Evolutionary conservation across 169 alveolate genomes (phyloP).

Genomic region (Theileria orientalis): DNA sequence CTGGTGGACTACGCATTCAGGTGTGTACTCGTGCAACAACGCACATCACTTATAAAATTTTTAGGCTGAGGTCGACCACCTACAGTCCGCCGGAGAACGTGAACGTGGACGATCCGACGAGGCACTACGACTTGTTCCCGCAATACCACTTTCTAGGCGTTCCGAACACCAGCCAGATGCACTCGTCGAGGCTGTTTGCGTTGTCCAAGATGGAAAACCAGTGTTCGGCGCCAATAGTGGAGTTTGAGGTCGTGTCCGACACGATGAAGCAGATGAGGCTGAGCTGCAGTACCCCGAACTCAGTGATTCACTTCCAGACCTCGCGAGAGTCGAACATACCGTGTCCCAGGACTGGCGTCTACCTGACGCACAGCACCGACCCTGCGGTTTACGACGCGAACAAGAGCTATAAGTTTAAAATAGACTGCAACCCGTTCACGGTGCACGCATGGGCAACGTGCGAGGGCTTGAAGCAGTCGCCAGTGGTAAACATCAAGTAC

Average conservation of each 20-base stretch:
- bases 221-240: slow-evolving; percentile 70
- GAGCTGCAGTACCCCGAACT: slow-evolving; percentile 27
- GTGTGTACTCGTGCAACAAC: not conserved
- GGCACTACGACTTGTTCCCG: slow-evolving; percentile 73
- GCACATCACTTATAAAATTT: not conserved
- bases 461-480: slow-evolving; percentile 50
- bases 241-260: slow-evolving; percentile 53
- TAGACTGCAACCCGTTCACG: slow-evolving; percentile 23
- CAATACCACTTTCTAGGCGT: slow-evolving; percentile 74
- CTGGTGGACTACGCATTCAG: slow-evolving; percentile 62
- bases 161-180: slow-evolving; percentile 71
- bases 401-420: slow-evolving; percentile 41
- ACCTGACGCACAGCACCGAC: slow-evolving; percentile 34
- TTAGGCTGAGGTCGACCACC: slow-evolving; percentile 68
- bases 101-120: slow-evolving; percentile 68
- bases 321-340: slow-evolving; percentile 28
- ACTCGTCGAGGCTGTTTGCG: slow-evolving; percentile 67
- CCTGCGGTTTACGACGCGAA: slow-evolving; percentile 35
- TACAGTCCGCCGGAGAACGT: slow-evolving; percentile 78
- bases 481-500: slow-evolving; percentile 36
- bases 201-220: slow-evolving; percentile 58
- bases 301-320: slow-evolving; percentile 48
- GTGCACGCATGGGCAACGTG: slow-evolving; percentile 56
- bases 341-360: slow-evolving; percentile 44
- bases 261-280: not conserved